phyloP scores from a whole-genome alignment of 345 rosid species.

The Eucalyptus marginata region DNA sequence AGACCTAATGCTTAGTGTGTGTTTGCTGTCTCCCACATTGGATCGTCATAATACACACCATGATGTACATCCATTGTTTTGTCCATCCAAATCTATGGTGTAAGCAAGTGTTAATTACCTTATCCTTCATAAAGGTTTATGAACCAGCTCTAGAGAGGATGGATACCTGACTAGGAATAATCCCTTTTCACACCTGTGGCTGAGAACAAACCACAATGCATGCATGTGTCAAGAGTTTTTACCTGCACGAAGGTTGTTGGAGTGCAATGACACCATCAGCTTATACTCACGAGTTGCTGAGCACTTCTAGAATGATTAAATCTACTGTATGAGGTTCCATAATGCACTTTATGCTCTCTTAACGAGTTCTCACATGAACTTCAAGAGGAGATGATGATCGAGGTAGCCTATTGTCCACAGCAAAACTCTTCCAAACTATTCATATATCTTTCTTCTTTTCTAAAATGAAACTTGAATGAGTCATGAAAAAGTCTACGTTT shows the following conservation, averaged over 20 bases:
- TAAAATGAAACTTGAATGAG: not conserved
- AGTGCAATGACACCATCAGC: not conserved
- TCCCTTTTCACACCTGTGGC: not conserved
- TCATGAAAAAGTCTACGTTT: not conserved
- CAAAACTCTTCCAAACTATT: not conserved
- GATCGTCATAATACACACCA: not conserved
- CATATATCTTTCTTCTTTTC: not conserved
- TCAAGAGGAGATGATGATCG: not conserved
- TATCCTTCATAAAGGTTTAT: not conserved
- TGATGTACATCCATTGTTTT: not conserved
- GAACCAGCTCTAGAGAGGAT: not conserved
- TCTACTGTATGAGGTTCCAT: not conserved
- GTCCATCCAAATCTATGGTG: not conserved
- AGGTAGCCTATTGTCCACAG: not conserved
- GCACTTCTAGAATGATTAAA: not conserved
- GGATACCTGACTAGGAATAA: not conserved
- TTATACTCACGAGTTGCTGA: not conserved
- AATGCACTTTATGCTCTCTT: not conserved
- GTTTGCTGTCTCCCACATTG: slow-evolving; percentile 26
- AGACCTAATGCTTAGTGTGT: not conserved
- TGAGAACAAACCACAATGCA: not conserved
- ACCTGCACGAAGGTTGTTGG: not conserved
- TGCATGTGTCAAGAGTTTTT: not conserved
- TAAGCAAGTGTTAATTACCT: not conserved
- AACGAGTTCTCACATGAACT: not conserved